Evolutionary conservation across 306 rosid species (phyloP), one percentile per base, ranked within the genome.

Genomic region (Mimosa pudica): DNA sequence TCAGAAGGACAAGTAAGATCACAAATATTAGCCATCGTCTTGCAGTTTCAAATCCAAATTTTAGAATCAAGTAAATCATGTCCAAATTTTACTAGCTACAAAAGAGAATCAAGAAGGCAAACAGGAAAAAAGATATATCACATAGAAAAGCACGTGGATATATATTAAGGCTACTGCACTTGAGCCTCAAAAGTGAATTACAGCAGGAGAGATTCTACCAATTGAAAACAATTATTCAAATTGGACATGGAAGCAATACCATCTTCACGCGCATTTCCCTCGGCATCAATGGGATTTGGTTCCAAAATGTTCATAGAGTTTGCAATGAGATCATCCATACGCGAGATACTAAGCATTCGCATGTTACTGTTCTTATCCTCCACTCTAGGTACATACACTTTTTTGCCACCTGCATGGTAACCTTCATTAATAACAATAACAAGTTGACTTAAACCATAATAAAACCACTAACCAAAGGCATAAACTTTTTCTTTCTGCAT

Each of bases 231-330:
- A 44, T 70, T 18, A 70, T 70, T 70, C 5, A 70, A 18, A 12
- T 44, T 49, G 41, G 69, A 57, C 49, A 8, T 1, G 35, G 70
- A 33, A n/a, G 58, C 17, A 48, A 52, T 92, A 92, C 98, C 99
- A 84, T 95, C 91, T 93, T 93, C 90, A 7, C 97, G 96, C 82
- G 89, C 86, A 72, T 90, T 90, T 85, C 98, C 98, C 70, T 80
- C 89, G 78, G 84, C 79, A 88, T 95, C 99, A 77, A 86, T 84
- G 0, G 94, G 87, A 82, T 84, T 86, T 24, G 99, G 99, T 82
- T 95, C 99, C 72, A 95, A 86, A 77, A 95, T 95, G 78, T 95
- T 77, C 98, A 93, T 95, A 5, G 99, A 93, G 78, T 93, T 95
- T 8, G 93, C 94, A 77, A 95, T 70, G 66, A 95, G 96, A 86